Percentiles rank a stretch among this genome's conserved stretches.
phyloP scores from a whole-genome alignment of 2,329 filamentous ascomycete species.

The Trichoderma arundinaceum region DNA sequence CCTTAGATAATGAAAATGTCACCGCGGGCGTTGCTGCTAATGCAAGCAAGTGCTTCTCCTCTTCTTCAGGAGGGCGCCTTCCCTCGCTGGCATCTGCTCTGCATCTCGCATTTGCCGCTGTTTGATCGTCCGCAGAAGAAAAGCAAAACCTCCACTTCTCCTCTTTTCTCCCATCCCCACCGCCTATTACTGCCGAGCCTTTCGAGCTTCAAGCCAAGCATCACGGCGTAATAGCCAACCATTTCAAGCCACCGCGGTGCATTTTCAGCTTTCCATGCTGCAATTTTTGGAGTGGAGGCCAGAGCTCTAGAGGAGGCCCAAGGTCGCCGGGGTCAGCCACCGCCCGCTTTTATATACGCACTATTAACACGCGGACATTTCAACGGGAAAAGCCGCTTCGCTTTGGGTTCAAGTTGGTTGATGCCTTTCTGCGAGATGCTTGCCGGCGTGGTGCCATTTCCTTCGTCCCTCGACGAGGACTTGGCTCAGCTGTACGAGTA shows the following conservation, averaged over 20 bases:
- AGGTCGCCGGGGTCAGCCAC: slow-evolving; percentile 20
- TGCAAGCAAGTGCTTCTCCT: too few relatives aligned
- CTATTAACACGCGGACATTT: slow-evolving; percentile 14
- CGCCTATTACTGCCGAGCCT: not conserved
- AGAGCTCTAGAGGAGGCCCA: not conserved
- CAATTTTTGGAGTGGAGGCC: slow-evolving; percentile 2
- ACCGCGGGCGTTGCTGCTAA: too few relatives aligned
- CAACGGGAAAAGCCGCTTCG: slow-evolving; percentile 24
- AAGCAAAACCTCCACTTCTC: slow-evolving; percentile 10
- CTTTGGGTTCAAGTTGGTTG: not conserved
- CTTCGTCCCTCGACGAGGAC: too few relatives aligned
- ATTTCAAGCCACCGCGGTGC: not conserved
- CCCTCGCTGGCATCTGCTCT: not conserved
- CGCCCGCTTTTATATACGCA: slow-evolving; percentile 20
- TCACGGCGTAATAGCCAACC: not conserved
- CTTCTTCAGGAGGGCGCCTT: too few relatives aligned
- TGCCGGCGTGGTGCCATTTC: too few relatives aligned
- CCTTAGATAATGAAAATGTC: too few relatives aligned
- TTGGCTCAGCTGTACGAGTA: too few relatives aligned
- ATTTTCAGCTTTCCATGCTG: slow-evolving; percentile 12
- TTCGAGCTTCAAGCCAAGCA: slow-evolving; percentile 9
- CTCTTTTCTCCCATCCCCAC: slow-evolving; percentile 4
- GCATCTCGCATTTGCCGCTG: slow-evolving; percentile 10
- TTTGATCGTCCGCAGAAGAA: slow-evolving; percentile 24
- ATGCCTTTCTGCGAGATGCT: not conserved